Percentiles rank a stretch among this genome's conserved stretches.
Conservation (phyloP, 1,139 yeast species). For the Candida labiduridarum region DNA sequence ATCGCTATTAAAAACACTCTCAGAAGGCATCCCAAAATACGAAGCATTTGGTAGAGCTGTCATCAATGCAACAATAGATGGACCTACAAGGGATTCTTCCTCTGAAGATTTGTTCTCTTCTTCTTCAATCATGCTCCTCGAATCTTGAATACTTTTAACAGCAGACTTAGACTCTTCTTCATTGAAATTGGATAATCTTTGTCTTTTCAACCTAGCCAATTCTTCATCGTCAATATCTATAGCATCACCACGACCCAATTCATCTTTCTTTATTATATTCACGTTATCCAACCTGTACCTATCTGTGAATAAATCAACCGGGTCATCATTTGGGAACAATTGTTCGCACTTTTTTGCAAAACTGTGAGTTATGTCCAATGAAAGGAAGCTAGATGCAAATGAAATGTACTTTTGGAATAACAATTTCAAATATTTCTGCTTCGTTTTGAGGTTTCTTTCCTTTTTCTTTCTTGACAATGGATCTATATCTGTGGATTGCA, state of each 20-base stretch:
- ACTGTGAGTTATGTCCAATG: constrained; percentile 64
- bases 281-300: constrained; percentile 45
- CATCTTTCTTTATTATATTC: constrained; percentile 49
- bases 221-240: constrained; percentile 22
- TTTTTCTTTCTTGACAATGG: constrained; percentile 27
- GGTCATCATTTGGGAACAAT: constrained; percentile 63
- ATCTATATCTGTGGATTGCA: constrained; percentile 17
- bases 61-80: constrained; percentile 54
- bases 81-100: constrained; percentile 47
- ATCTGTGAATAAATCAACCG: constrained; percentile 42
- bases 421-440: constrained; percentile 27
- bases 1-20: constrained; percentile 41
- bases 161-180: constrained; percentile 14
- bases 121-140: constrained; percentile 15
- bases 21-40: constrained; percentile 45
- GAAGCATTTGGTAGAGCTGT: constrained; percentile 55
- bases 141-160: constrained; percentile 14
- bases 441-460: constrained; percentile 24
- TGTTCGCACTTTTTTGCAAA: constrained; percentile 69
- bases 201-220: constrained; percentile 23
- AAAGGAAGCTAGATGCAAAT: constrained; percentile 54
- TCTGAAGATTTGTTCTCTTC: constrained; percentile 17
- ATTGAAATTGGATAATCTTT: constrained; percentile 16
- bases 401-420: constrained; percentile 28
- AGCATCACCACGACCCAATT: constrained; percentile 34